Percentiles rank a stretch among this genome's conserved stretches.
These are phyloP conservation scores for Arabidopsis hybrid DNA, from an alignment of 441 rosid species.

Conservation along the genomic window DNA sequence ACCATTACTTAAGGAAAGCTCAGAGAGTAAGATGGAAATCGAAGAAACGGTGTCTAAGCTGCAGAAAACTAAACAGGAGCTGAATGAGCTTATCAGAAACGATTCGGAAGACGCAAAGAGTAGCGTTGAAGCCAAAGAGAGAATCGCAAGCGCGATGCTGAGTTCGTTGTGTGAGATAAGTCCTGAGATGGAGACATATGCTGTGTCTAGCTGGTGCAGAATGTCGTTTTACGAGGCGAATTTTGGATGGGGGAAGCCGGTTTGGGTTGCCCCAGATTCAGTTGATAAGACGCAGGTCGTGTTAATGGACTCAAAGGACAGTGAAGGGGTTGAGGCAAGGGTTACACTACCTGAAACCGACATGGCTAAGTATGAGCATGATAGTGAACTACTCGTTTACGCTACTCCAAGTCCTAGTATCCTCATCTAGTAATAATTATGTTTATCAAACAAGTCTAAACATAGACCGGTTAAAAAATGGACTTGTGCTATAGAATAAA, in stretches of 20 bases:
- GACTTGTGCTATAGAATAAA: too few relatives aligned
- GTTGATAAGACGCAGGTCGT: neutral
- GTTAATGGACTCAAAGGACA: neutral
- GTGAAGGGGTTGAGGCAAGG: neutral
- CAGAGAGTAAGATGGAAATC: neutral
- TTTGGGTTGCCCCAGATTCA: neutral
- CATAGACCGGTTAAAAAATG: neutral
- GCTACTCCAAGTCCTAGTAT: neutral
- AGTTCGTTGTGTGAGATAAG: neutral
- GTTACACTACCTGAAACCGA: neutral
- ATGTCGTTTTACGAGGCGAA: neutral
- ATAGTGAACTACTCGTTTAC: neutral
- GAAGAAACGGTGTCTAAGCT: neutral
- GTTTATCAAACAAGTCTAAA: neutral
- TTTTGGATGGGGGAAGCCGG: conserved; percentile 5
- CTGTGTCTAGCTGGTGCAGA: neutral
- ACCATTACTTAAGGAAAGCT: neutral
- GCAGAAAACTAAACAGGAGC: neutral
- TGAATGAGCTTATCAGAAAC: neutral
- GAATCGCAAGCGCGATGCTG: neutral
- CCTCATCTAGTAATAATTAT: neutral
- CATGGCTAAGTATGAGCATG: neutral
- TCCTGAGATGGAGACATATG: neutral
- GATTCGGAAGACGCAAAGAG: neutral
- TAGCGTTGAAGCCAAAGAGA: neutral